Evolutionary conservation across 805 yeast genomes (phyloP).

Genomic region (Metahyphopichia silvanorum): DNA sequence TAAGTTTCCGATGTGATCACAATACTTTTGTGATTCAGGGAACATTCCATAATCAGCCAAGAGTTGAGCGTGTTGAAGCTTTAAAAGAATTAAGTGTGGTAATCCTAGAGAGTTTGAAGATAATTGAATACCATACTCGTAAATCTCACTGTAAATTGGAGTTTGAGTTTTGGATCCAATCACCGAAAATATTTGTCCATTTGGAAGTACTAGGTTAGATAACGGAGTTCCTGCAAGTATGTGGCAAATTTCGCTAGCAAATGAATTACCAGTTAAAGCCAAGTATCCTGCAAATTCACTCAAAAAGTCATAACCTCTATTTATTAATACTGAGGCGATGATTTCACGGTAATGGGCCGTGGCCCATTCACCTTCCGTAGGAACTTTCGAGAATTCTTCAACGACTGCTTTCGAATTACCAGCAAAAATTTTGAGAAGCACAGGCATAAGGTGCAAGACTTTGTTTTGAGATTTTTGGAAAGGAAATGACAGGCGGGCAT

Average conservation of each 20-base stretch:
- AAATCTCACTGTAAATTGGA: slow-evolving; percentile 60
- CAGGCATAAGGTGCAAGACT: slow-evolving; percentile 46
- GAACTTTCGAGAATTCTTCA: slow-evolving; percentile 41
- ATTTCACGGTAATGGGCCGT: slow-evolving; percentile 50
- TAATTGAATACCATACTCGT: slow-evolving; percentile 49
- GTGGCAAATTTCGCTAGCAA: slow-evolving; percentile 45
- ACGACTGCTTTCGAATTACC: slow-evolving; percentile 59
- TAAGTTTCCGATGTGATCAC: slow-evolving; percentile 46
- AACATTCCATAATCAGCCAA: slow-evolving; percentile 66
- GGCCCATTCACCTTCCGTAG: slow-evolving; percentile 48
- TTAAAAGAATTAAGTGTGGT: slow-evolving; percentile 57
- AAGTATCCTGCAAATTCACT: slow-evolving; percentile 51
- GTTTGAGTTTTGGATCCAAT: slow-evolving; percentile 35
- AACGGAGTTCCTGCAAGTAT: slow-evolving; percentile 47
- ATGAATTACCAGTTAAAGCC: slow-evolving; percentile 15
- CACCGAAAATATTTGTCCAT: slow-evolving; percentile 33
- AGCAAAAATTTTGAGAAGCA: slow-evolving; percentile 58
- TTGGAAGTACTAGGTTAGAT: slow-evolving; percentile 18
- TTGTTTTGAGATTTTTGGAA: slow-evolving; percentile 37
- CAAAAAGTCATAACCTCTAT: slow-evolving; percentile 37
- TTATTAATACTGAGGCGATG: slow-evolving; percentile 36
- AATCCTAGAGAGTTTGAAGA: slow-evolving; percentile 30
- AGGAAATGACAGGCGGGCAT: slow-evolving; percentile 46
- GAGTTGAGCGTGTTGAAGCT: slow-evolving; percentile 63
- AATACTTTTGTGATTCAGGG: slow-evolving; percentile 58